Evolutionary conservation across 2,329 filamentous ascomycete species (phyloP).

Genomic region (Aquanectria penicillioides): DNA sequence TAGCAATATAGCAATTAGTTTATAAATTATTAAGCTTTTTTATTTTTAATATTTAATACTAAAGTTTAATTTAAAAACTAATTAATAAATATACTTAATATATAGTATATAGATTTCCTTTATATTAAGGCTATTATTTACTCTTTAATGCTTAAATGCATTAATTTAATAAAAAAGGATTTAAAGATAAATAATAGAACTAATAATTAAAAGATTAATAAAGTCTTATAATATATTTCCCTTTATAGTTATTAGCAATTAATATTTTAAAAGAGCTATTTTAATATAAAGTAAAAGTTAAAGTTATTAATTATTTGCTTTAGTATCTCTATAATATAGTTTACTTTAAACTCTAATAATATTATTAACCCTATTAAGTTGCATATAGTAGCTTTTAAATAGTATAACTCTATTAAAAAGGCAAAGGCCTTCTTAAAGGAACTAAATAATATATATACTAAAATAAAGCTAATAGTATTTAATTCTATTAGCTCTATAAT

Average conservation of each 20-base stretch:
- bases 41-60: neutral
- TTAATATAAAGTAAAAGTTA: neutral
- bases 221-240: neutral
- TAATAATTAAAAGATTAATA: neutral
- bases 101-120: neutral
- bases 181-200: neutral
- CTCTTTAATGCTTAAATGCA: neutral
- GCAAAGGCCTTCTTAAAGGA: neutral
- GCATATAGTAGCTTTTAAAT: neutral
- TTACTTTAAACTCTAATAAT: neutral
- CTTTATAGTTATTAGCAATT: neutral
- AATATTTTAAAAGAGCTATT: neutral
- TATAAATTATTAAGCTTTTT: neutral
- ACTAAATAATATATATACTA: neutral
- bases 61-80: neutral
- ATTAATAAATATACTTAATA: neutral
- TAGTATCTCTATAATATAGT: neutral
- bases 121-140: neutral
- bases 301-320: neutral
- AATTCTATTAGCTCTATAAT: no score
- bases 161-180: neutral
- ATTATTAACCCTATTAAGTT: neutral
- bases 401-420: neutral
- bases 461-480: no score
- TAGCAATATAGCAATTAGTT: neutral